These are phyloP conservation scores for Blastomyces emzantsi DNA, from an alignment of 2,329 filamentous ascomycete genomes.

Conservation along the genomic window DNA sequence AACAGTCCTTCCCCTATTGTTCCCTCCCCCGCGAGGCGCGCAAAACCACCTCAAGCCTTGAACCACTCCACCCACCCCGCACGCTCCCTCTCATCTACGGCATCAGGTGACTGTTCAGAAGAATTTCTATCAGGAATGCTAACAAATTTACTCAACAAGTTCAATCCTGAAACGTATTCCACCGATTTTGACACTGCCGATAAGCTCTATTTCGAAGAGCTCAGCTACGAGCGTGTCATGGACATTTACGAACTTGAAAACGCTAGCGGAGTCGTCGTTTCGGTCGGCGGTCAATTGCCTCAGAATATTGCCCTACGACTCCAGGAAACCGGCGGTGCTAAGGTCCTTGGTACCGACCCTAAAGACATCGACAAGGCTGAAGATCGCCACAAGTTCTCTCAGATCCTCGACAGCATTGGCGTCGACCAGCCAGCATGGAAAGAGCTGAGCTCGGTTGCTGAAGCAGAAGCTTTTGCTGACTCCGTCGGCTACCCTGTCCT, in stretches of 20 bases:
- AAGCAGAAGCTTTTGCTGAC: constrained; percentile 77
- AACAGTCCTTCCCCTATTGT: not conserved
- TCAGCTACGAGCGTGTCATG: constrained; percentile 96
- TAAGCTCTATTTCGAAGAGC: constrained; percentile 90
- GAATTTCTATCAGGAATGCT: not conserved
- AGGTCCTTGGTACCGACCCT: constrained; percentile 85
- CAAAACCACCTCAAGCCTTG: not conserved
- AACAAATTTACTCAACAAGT: constrained; percentile 26
- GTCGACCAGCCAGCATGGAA: constrained; percentile 98
- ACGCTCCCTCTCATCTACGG: no score
- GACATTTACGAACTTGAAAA: constrained; percentile 94
- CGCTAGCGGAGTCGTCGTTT: constrained; percentile 81
- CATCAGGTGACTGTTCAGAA: not conserved
- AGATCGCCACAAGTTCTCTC: constrained; percentile 96
- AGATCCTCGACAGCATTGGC: constrained; percentile 92
- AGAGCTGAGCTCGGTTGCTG: constrained; percentile 81
- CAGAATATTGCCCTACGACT: constrained; percentile 95
- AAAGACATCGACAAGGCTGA: constrained; percentile 96
- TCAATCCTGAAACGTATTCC: constrained; percentile 68
- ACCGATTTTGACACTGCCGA: constrained; percentile 89
- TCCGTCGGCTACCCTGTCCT: constrained; percentile 88
- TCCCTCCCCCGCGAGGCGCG: not conserved
- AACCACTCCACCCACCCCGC: no score
- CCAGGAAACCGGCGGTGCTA: constrained; percentile 82
- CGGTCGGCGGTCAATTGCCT: constrained; percentile 88